phyloP scores from a whole-genome alignment of 208 protist genomes.

The Porcisia hertigi region DNA sequence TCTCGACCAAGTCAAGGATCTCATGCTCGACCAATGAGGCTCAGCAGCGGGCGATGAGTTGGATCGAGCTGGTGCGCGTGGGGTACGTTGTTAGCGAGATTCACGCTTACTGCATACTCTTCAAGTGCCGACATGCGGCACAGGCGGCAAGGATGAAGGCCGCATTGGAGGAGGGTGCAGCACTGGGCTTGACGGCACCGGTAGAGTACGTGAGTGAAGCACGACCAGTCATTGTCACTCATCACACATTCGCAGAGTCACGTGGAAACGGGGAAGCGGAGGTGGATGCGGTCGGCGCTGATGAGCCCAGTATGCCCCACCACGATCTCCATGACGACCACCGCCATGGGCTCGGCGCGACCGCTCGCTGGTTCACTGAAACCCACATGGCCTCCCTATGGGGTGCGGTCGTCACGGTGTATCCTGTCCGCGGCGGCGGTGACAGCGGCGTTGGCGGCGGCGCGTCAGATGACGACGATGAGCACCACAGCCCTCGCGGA shows the following conservation, averaged over 20 bases:
- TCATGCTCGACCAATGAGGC: not conserved
- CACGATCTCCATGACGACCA: not conserved
- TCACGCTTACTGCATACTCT: conserved; percentile 67
- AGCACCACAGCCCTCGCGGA: not conserved
- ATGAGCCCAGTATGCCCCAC: not conserved
- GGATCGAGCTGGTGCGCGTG: conserved; percentile 48
- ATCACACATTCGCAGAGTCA: conserved; percentile 9
- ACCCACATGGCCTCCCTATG: conserved; percentile 9
- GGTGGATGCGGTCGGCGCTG: not conserved
- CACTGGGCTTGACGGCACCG: conserved; percentile 29
- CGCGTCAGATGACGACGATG: not conserved
- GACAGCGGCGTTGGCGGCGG: not conserved
- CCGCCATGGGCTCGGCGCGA: not conserved
- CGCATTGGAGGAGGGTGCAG: conserved; percentile 38
- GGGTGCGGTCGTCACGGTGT: conserved; percentile 14
- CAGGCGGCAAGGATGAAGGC: conserved; percentile 39
- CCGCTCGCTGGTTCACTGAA: conserved; percentile 7
- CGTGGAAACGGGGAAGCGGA: not conserved
- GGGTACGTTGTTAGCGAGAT: conserved; percentile 68
- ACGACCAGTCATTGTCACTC: conserved; percentile 10
- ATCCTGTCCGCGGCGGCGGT: conserved; percentile 13
- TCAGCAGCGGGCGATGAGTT: not conserved
- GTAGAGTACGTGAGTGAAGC: conserved; percentile 45
- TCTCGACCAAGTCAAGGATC: not conserved
- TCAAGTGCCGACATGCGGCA: conserved; percentile 37